Evolutionary conservation across 2,329 filamentous ascomycete species (phyloP), one percentile per base, ranked within the genome.

Genomic region (Aspergillus clavatus): DNA sequence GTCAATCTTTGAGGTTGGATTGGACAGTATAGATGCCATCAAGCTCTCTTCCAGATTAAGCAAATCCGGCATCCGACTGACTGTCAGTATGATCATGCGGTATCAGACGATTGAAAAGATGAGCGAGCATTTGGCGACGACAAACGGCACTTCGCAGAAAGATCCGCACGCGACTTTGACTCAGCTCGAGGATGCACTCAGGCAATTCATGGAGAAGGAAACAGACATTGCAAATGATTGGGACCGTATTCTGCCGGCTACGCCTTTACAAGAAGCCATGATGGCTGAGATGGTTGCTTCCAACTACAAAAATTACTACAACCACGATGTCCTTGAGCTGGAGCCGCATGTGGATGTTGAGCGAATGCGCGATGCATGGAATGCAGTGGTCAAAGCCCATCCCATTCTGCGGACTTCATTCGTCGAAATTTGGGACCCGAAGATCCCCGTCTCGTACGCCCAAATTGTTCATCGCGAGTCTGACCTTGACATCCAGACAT

Each of bases 11-110:
- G 83, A 91, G 55, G 76, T 96, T 24, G 90, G 90, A 0, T 76
- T 96, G 5, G 91, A 96, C 70, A 95, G 90, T 58, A 94, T 96
- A 46, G 90, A 96, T 65, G 80, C 86, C 1, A 91, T 96, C 63
- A 94, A 89, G 57, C 71, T 96, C 0, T 85, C 87, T 0, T 83
- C 88, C 0, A 78, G 82, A 42, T 72, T 95, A 2, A 85, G 79
- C 51, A 78, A 76, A 36, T 66, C 68, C 4, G 78, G 76, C 0
- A 69, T 93, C 16, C 61, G 70, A 0, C 63, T 95, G 8, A 72
- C 83, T 0, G 81, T 90, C n/a, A 87, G 87, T 53, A 73, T 76
- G n/a, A 83, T 96, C 18, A 85, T 95, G 76, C 83, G 79, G 42
- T 75, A 75, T 3, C 81, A 86, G 41, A 88, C 79, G 0, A 83